These are phyloP conservation scores for Centaurea solstitialis DNA, from an alignment of 129 eudicot genomes.

Conservation along the genomic window DNA sequence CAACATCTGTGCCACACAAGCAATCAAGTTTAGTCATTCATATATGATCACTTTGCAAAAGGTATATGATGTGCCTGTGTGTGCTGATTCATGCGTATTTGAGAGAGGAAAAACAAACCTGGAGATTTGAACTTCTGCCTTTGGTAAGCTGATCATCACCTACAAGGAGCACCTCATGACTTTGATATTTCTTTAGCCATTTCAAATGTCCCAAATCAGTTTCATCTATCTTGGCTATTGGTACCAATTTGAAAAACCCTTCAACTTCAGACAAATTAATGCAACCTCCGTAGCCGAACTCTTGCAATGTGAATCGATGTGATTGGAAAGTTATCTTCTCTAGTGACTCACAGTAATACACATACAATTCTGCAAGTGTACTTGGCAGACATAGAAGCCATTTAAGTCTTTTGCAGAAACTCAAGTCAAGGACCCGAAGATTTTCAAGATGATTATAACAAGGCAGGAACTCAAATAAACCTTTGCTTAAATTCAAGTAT, in stretches of 20 bases:
- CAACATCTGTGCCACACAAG: slow-evolving; percentile 23
- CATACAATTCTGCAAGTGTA: slow-evolving; percentile 1
- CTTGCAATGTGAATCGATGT: background rate
- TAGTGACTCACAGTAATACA: background rate
- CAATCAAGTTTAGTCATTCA: background rate
- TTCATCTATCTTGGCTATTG: slow-evolving; percentile 1
- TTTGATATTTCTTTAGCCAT: slow-evolving; percentile 15
- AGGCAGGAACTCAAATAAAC: slow-evolving; percentile 3
- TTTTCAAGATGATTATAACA: background rate
- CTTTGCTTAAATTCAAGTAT: background rate
- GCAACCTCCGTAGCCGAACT: slow-evolving; percentile 23
- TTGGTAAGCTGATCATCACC: slow-evolving; percentile 8
- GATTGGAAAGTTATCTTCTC: slow-evolving; percentile 23
- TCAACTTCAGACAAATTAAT: slow-evolving; percentile 10
- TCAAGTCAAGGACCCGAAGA: slow-evolving; percentile 26
- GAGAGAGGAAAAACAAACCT: slow-evolving; percentile 1
- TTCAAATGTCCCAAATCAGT: slow-evolving; percentile 13
- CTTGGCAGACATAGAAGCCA: slow-evolving; percentile 9
- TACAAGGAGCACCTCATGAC: background rate
- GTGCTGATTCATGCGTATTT: too few species aligned
- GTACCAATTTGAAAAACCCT: slow-evolving; percentile 10
- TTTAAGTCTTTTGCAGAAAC: slow-evolving; percentile 11
- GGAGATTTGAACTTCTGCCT: slow-evolving; percentile 3
- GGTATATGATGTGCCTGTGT: background rate
- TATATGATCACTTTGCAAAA: background rate